These are phyloP conservation scores for Darksidea phi DNA, from an alignment of 495 filamentous ascomycete species.

Conservation along the genomic window DNA sequence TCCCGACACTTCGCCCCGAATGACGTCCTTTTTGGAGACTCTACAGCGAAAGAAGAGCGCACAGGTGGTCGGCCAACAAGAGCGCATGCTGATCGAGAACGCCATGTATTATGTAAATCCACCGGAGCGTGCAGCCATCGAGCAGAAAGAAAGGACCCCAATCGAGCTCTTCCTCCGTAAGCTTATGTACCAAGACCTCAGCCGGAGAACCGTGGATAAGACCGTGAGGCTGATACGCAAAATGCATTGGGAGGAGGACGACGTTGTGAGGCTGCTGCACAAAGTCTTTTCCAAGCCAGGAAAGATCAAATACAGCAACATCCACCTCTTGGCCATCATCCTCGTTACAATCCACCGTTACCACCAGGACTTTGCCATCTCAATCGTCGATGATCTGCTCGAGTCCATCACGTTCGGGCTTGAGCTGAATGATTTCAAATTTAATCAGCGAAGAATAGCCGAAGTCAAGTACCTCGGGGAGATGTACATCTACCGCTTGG, in stretches of 20 bases:
- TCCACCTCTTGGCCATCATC: constrained; percentile 92
- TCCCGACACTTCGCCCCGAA: constrained; percentile 87
- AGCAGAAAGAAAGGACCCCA: constrained; percentile 92
- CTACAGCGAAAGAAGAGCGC: constrained; percentile 93
- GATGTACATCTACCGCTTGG: constrained; percentile 96
- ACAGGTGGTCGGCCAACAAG: constrained; percentile 91
- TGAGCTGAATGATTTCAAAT: constrained; percentile 96
- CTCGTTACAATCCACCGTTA: constrained; percentile 84
- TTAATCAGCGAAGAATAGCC: constrained; percentile 91
- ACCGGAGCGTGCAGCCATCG: constrained; percentile 86
- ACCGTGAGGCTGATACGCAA: constrained; percentile 90
- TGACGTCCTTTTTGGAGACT: constrained; percentile 91
- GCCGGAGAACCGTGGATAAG: constrained; percentile 88
- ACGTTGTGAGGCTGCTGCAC: constrained; percentile 79
- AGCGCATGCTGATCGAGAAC: constrained; percentile 98
- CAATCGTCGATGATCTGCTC: constrained; percentile 82
- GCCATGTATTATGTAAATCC: constrained; percentile 98
- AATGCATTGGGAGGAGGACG: constrained; percentile 92
- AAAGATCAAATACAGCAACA: constrained; percentile 96
- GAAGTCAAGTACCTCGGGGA: constrained; percentile 97
- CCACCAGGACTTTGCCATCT: constrained; percentile 84
- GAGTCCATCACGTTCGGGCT: constrained; percentile 86
- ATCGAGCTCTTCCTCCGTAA: constrained; percentile 90
- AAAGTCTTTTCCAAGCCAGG: constrained; percentile 94
- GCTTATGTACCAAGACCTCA: constrained; percentile 88